Conservation (phyloP, 129 eudicot species). For the Pittosporum tobira region DNA sequence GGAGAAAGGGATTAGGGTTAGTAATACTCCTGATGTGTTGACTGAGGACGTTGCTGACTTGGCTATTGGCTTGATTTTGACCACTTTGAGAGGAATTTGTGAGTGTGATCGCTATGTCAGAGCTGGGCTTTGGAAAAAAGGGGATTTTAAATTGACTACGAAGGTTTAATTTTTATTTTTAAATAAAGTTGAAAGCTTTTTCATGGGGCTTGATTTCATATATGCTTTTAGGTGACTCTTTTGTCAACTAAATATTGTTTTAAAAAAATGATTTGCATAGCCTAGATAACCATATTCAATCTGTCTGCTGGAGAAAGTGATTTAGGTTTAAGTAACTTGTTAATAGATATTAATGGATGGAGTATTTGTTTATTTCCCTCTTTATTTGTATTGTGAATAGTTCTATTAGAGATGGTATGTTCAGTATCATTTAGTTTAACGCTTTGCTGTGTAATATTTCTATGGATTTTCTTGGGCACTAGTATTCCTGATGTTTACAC, state of each 20-base stretch:
- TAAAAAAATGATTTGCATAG: not conserved
- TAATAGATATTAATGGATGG: not conserved
- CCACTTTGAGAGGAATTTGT: constrained; percentile 48
- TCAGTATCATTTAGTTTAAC: too few relatives aligned
- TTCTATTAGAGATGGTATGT: too few relatives aligned
- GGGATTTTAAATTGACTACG: constrained; percentile 48
- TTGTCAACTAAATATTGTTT: not conserved
- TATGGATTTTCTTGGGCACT: too few relatives aligned
- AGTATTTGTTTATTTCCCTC: too few relatives aligned
- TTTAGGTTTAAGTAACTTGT: not conserved
- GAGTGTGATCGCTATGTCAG: constrained; percentile 56
- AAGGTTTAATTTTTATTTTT: constrained; percentile 32
- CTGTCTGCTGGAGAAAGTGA: not conserved
- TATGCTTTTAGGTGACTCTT: not conserved
- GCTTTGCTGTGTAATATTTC: too few relatives aligned
- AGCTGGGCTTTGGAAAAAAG: constrained; percentile 50
- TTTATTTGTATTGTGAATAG: too few relatives aligned
- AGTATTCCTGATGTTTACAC: too few relatives aligned
- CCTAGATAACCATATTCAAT: not conserved
- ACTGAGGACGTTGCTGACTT: constrained; percentile 67
- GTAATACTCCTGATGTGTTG: constrained; percentile 59
- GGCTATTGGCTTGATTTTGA: constrained; percentile 49
- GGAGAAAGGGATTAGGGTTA: constrained; percentile 60
- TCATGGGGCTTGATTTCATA: not conserved
- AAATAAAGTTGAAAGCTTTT: too few relatives aligned